Conservation (phyloP, 148 eudicot genomes). For the Fallopia convolvulus region DNA sequence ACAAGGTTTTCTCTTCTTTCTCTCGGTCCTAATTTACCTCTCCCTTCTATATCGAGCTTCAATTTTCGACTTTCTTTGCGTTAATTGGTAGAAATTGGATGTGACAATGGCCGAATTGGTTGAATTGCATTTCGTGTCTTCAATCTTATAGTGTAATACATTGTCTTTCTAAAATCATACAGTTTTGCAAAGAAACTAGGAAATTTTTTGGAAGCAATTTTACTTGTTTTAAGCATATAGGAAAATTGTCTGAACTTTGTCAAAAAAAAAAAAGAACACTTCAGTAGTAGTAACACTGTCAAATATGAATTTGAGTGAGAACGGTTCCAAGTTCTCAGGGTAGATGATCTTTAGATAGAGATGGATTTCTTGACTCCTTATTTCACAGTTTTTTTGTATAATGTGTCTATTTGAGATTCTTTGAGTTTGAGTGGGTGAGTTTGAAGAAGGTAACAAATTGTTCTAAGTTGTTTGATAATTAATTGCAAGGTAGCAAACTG, state of each 20-base stretch:
- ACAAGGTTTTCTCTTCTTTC: conserved; percentile 34
- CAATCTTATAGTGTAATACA: neutral
- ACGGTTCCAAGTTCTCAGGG: neutral
- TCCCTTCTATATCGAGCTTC: neutral
- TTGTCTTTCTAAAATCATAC: neutral
- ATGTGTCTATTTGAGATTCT: neutral
- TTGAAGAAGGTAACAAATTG: neutral
- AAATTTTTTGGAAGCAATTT: neutral
- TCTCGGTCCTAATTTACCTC: neutral
- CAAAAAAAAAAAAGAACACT: neutral
- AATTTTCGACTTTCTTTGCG: neutral
- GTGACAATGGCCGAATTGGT: neutral
- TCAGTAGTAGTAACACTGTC: neutral
- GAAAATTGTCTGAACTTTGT: neutral
- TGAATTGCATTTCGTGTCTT: neutral
- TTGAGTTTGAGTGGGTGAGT: neutral
- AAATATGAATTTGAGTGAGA: neutral
- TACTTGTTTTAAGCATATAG: neutral
- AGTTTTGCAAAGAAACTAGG: neutral
- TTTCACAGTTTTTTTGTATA: neutral
- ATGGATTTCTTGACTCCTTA: neutral
- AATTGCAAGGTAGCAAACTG: neutral
- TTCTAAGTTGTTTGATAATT: neutral
- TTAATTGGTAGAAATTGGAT: neutral
- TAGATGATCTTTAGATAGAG: neutral